Conservation (phyloP, 371 early-diverging fungal genomes). For the Saksenaea vasiformis region DNA sequence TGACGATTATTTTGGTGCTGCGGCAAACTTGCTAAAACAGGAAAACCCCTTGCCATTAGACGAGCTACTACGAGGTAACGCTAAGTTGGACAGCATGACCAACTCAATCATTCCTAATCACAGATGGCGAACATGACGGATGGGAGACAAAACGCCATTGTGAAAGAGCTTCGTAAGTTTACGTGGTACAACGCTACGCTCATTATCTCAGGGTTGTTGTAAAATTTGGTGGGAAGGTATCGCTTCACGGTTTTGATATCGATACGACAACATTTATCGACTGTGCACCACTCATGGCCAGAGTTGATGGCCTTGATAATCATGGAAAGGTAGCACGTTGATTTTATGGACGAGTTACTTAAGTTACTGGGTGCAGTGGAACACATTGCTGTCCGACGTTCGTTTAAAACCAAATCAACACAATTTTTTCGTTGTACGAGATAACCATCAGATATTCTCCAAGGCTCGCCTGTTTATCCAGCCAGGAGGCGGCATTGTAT, state of each 20-base stretch:
- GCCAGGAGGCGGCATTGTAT: constrained; percentile 84
- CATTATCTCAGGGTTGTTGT: constrained; percentile 55
- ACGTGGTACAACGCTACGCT: constrained; percentile 6
- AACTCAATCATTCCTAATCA: neutral
- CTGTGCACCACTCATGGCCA: constrained; percentile 66
- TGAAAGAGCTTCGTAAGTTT: constrained; percentile 63
- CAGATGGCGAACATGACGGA: constrained; percentile 34
- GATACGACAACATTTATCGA: constrained; percentile 83
- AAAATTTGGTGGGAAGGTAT: constrained; percentile 70
- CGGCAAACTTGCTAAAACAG: constrained; percentile 68
- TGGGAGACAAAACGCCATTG: constrained; percentile 38
- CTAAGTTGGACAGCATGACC: neutral
- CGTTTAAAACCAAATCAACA: constrained; percentile 57
- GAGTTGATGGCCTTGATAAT: constrained; percentile 45
- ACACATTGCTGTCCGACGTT: constrained; percentile 62
- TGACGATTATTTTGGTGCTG: constrained; percentile 81
- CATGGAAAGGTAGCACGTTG: constrained; percentile 7
- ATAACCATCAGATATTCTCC: constrained; percentile 45
- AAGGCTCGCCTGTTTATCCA: constrained; percentile 71
- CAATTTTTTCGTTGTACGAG: constrained; percentile 60
- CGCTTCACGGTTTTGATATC: constrained; percentile 76
- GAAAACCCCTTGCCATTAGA: constrained; percentile 30
- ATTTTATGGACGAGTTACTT: neutral
- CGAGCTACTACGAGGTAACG: constrained; percentile 12
- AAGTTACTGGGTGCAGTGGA: constrained; percentile 55